A percentile compares a stretch with the other conserved stretches of the same genome.
phyloP scores from a whole-genome alignment of 306 rosid genomes.

The Urtica urens region DNA sequence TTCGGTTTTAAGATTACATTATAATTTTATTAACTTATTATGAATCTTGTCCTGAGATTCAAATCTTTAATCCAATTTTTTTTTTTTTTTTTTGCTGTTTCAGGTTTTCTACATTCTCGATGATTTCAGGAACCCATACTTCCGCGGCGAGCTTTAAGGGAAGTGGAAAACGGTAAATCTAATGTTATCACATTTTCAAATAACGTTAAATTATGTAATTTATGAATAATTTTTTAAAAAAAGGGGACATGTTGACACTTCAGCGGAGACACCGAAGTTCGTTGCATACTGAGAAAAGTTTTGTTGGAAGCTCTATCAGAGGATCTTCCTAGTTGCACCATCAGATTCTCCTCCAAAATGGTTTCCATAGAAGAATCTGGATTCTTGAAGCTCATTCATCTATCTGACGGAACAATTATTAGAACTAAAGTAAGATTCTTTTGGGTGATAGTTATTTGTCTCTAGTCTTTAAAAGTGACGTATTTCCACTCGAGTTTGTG shows the following conservation, averaged over 20 bases:
- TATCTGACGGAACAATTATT: slow-evolving; percentile 47
- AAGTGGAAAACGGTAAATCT: too few species aligned
- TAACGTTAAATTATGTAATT: not conserved
- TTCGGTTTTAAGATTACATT: not conserved
- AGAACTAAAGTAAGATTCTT: slow-evolving; percentile 40
- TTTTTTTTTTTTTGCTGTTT: too few species aligned
- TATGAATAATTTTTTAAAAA: not conserved
- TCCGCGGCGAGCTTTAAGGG: too few species aligned
- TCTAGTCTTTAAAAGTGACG: not conserved
- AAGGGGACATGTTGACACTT: not conserved
- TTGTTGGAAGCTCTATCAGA: slow-evolving; percentile 48
- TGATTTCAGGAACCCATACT: too few species aligned
- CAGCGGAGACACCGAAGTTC: slow-evolving; percentile 32
- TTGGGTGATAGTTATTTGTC: not conserved
- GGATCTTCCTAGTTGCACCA: slow-evolving; percentile 57
- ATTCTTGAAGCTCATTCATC: slow-evolving; percentile 47
- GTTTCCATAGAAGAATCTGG: slow-evolving; percentile 56
- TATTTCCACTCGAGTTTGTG: not conserved
- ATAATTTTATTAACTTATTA: too few species aligned
- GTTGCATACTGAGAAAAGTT: slow-evolving; percentile 39
- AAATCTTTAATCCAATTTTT: too few species aligned
- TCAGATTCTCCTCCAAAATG: slow-evolving; percentile 57
- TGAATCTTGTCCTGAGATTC: not conserved
- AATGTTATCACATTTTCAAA: not conserved
- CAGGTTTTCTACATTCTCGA: too few species aligned